A percentile compares a stretch with the other conserved stretches of the same genome.
These are phyloP conservation scores for Alternaria gansuensis DNA, from an alignment of 2,329 filamentous ascomycete genomes.

Conservation along the genomic window DNA sequence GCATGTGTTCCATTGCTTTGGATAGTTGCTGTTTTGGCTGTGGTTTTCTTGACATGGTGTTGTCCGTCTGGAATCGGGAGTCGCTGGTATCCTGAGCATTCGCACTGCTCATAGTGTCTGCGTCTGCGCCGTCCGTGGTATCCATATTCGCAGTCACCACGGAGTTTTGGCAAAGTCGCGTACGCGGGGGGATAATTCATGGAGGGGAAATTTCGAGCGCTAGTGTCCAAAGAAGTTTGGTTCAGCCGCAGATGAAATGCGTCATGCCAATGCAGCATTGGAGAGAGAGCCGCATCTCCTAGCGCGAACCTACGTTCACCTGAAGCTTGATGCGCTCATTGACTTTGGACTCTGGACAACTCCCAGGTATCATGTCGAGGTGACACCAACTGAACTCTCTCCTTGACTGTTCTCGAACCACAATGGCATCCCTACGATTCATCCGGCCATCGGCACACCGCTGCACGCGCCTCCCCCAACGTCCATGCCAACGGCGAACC, in stretches of 20 bases:
- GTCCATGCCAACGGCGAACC: constrained; percentile 46
- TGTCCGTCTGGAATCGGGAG: constrained; percentile 45
- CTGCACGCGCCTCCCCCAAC: constrained; percentile 21
- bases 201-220: constrained; percentile 27
- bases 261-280: constrained; percentile 16
- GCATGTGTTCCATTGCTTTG: constrained; percentile 63
- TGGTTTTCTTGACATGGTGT: constrained; percentile 43
- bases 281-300: constrained; percentile 34
- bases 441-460: constrained; percentile 50
- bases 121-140: constrained; percentile 7
- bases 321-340: constrained; percentile 16
- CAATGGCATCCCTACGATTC: constrained; percentile 46
- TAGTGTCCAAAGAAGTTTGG: constrained; percentile 16
- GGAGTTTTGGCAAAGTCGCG: constrained; percentile 9
- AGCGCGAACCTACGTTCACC: constrained; percentile 25
- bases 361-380: constrained; percentile 27
- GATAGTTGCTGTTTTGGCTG: constrained; percentile 58
- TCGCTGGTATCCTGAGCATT: constrained; percentile 20
- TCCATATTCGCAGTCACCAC: constrained; percentile 34
- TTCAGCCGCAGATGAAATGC: constrained; percentile 26
- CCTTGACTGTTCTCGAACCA: constrained; percentile 1
- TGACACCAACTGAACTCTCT: constrained; percentile 19
- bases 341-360: background rate
- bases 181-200: constrained; percentile 17
- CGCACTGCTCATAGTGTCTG: constrained; percentile 16